A percentile compares a stretch with the other conserved stretches of the same genome.
These are phyloP conservation scores for Picochlorum sp. DNA, from an alignment of 139 green algal genomes.

Conservation along the genomic window DNA sequence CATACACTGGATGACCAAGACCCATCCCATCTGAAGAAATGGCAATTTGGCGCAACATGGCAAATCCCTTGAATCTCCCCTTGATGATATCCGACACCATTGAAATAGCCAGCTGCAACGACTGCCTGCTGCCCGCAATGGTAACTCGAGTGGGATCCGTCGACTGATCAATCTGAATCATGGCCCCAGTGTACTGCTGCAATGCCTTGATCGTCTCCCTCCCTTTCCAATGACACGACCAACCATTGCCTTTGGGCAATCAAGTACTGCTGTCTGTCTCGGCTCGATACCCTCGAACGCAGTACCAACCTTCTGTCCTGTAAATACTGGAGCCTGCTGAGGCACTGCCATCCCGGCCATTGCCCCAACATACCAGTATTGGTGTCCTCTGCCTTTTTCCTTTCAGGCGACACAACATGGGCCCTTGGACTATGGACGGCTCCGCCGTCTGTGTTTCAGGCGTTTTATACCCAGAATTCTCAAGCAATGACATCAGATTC, in stretches of 20 bases:
- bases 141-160: constrained; percentile 73
- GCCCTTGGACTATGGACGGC: too few species aligned
- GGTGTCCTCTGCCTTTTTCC: background rate
- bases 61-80: constrained; percentile 57
- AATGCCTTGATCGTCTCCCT: constrained; percentile 91
- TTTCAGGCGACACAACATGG: too few species aligned
- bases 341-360: constrained; percentile 10
- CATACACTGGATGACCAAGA: constrained; percentile 27
- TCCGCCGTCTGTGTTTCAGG: too few species aligned
- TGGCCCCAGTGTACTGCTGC: constrained; percentile 67
- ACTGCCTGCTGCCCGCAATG: constrained; percentile 56
- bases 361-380: constrained; percentile 2
- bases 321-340: background rate
- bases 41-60: constrained; percentile 45
- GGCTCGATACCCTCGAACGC: background rate
- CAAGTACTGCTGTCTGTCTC: constrained; percentile 46
- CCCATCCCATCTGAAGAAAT: constrained; percentile 9
- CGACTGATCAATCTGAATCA: constrained; percentile 85
- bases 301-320: background rate
- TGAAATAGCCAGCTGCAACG: constrained; percentile 34
- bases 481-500: too few species aligned
- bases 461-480: too few species aligned
- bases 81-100: constrained; percentile 46
- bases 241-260: constrained; percentile 82
- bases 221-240: constrained; percentile 89